Conservation (phyloP, 139 green algal genomes). For the Chlorella sorokiniana region DNA sequence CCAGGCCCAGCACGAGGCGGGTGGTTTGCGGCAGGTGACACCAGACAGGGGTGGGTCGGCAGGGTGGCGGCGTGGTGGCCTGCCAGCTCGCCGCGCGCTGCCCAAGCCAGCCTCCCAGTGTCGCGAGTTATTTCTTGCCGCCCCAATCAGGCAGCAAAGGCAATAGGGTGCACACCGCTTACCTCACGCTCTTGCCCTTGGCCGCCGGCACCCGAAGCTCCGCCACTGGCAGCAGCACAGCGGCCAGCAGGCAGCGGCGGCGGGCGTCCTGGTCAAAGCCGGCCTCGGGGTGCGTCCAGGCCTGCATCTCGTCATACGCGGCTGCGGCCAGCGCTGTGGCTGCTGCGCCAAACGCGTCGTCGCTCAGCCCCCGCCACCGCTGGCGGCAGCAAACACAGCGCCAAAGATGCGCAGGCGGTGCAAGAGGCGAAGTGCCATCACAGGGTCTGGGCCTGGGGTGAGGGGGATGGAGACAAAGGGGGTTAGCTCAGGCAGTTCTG, state of each 20-base stretch:
- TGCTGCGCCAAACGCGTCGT: background rate
- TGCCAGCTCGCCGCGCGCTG: too few relatives aligned
- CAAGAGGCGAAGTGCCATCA: constrained; percentile 70
- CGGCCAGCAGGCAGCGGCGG: constrained; percentile 70
- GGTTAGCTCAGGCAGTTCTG: background rate
- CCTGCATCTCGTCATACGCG: constrained; percentile 31
- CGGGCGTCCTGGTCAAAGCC: constrained; percentile 56
- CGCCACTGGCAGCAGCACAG: constrained; percentile 79
- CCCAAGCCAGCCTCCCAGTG: background rate
- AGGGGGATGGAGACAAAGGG: background rate
- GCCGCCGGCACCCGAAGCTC: constrained; percentile 14
- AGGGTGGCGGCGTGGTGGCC: too few relatives aligned
- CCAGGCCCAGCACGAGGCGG: too few relatives aligned
- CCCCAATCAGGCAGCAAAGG: too few relatives aligned
- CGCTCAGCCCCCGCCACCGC: constrained; percentile 20
- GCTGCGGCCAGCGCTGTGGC: background rate
- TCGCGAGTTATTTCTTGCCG: background rate
- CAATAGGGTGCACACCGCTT: too few relatives aligned
- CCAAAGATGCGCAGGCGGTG: constrained; percentile 72
- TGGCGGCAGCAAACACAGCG: constrained; percentile 69
- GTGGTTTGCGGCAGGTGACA: too few relatives aligned
- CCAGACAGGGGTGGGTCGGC: too few relatives aligned
- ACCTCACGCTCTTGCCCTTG: constrained; percentile 55
- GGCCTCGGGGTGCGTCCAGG: constrained; percentile 4
- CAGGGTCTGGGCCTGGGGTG: constrained; percentile 64